Evolutionary conservation across 805 yeast genomes (phyloP).

Genomic region (Limtongia smithiae): DNA sequence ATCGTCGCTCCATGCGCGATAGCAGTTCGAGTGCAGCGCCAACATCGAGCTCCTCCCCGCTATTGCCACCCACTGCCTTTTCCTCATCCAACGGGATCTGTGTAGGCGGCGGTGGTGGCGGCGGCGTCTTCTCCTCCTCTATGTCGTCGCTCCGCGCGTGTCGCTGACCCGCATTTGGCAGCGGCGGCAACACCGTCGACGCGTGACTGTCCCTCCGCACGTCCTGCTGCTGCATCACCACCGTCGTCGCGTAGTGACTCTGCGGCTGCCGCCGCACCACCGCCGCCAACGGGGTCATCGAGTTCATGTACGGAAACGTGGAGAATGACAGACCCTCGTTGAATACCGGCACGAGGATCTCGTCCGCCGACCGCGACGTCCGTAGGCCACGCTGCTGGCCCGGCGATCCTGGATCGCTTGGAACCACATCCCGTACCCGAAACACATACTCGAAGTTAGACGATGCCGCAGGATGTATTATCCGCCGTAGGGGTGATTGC

Average conservation of each 20-base stretch:
- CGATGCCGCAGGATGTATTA: constrained; percentile 15
- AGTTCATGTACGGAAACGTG: constrained; percentile 34
- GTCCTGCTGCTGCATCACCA: not conserved
- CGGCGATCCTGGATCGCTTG: no score
- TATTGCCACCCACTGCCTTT: no score
- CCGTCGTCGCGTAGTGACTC: constrained; percentile 22
- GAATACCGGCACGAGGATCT: constrained; percentile 32
- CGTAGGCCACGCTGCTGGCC: not conserved
- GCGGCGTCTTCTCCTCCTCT: no score
- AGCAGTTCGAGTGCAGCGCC: not conserved
- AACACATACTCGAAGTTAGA: constrained; percentile 10
- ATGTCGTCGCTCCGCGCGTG: not conserved
- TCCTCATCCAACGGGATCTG: no score
- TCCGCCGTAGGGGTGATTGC: no score
- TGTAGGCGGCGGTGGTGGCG: no score
- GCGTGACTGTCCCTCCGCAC: not conserved
- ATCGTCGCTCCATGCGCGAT: not conserved
- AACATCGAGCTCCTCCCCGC: not conserved
- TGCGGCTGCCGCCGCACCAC: constrained; percentile 20
- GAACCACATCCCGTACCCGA: constrained; percentile 15
- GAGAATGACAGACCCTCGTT: constrained; percentile 31
- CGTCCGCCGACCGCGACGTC: constrained; percentile 9
- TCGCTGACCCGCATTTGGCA: constrained; percentile 7
- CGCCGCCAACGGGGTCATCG: constrained; percentile 31
- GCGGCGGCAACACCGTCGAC: constrained; percentile 19